These are phyloP conservation scores for Zopfia rhizophila DNA, from an alignment of 2,329 filamentous ascomycete species.

Conservation along the genomic window DNA sequence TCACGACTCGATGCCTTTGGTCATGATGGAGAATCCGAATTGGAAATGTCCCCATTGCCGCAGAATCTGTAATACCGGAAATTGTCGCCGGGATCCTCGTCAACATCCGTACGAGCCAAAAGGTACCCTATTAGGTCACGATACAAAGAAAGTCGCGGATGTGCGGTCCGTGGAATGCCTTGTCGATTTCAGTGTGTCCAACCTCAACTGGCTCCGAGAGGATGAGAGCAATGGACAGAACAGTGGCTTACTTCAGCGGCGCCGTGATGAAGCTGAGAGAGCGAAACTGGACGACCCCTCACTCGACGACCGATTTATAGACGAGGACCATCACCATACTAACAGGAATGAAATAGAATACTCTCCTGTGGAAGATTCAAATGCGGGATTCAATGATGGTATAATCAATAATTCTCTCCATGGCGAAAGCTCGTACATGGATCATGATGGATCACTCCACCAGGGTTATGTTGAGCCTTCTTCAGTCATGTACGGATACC, in stretches of 20 bases:
- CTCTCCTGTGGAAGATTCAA: conserved; percentile 46
- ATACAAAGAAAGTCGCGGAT: conserved; percentile 90
- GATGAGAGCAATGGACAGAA: conserved; percentile 55
- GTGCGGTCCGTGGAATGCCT: conserved; percentile 88
- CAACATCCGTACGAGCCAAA: conserved; percentile 86
- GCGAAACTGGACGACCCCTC: conserved; percentile 60
- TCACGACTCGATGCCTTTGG: conserved; percentile 88
- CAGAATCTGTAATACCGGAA: conserved; percentile 86
- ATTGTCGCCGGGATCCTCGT: conserved; percentile 75
- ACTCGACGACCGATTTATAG: conserved; percentile 56
- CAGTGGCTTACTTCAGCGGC: conserved; percentile 58
- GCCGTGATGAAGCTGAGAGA: conserved; percentile 64
- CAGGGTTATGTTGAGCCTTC: conserved; percentile 26
- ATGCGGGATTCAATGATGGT: conserved; percentile 28
- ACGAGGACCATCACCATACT: conserved; percentile 50
- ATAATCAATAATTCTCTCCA: conserved; percentile 47
- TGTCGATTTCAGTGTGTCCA: conserved; percentile 90
- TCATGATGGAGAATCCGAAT: conserved; percentile 79
- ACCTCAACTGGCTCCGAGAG: conserved; percentile 81
- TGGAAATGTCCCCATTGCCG: conserved; percentile 93
- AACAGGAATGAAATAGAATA: conserved; percentile 55
- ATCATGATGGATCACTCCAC: conserved; percentile 1
- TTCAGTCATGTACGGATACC: conserved; percentile 25
- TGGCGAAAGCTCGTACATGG: conserved; percentile 22
- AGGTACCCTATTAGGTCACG: conserved; percentile 87